Evolutionary conservation across 331 rosid genomes (phyloP).

Genomic region (Telfairia occidentalis): DNA sequence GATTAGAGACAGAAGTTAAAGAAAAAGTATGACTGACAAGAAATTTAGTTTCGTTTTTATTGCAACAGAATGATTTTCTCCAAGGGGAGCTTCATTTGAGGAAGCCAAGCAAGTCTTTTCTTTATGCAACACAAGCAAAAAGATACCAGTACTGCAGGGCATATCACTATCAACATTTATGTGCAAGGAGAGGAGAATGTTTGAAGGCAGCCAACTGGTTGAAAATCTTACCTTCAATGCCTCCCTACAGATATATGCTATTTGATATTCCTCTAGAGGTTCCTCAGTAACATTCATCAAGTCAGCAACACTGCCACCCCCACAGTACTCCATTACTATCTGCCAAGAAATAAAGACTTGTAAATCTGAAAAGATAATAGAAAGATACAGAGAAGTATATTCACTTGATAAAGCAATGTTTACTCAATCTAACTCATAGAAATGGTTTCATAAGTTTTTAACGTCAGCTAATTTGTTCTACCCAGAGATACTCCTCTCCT

Average conservation of each 20-base stretch:
- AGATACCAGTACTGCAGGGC: neutral
- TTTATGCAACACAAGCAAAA: neutral
- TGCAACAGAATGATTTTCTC: neutral
- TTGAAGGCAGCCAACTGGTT: neutral
- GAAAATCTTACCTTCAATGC: conserved; percentile 63
- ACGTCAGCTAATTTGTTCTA: conserved; percentile 21
- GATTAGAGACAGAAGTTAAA: neutral
- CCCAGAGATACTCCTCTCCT: conserved; percentile 99
- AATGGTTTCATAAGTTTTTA: neutral
- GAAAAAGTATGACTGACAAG: neutral
- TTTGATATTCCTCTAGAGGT: conserved; percentile 83
- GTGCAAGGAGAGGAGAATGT: neutral
- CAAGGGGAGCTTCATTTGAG: neutral
- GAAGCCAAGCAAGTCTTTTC: neutral
- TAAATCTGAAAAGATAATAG: conserved; percentile 14
- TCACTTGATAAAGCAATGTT: neutral
- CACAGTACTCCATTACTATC: conserved; percentile 99
- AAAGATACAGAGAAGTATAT: neutral
- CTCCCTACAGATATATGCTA: conserved; percentile 88
- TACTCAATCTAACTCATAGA: conserved; percentile 15
- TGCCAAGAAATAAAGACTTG: conserved; percentile 40
- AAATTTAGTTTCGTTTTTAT: conserved; percentile 1
- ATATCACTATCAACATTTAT: neutral
- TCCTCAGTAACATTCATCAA: conserved; percentile 78
- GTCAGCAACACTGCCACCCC: conserved; percentile 98